Percentiles rank a stretch among this genome's conserved stretches.
Evolutionary conservation across 208 protist species (phyloP).

Genomic region (Balamuthia mandrillaris): DNA sequence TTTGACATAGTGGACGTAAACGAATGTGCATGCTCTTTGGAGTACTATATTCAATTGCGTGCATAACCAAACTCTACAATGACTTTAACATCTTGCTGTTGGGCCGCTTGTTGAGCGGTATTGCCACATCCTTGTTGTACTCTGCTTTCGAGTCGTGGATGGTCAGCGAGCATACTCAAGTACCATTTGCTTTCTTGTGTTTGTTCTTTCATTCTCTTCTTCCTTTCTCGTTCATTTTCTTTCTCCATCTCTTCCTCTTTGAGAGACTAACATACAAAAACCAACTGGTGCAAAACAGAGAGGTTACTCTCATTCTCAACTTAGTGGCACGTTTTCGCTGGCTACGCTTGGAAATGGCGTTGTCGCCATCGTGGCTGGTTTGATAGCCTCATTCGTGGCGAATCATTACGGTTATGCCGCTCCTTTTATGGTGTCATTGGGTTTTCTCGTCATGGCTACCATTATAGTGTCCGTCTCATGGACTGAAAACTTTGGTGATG

Average conservation of each 20-base stretch:
- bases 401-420: constrained; percentile 35
- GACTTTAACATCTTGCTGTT: constrained; percentile 65
- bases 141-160: constrained; percentile 87
- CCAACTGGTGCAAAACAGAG: too few relatives aligned
- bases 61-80: constrained; percentile 56
- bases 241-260: background rate
- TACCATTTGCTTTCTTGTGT: background rate
- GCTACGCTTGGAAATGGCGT: constrained; percentile 70
- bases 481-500: constrained; percentile 80
- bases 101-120: constrained; percentile 75
- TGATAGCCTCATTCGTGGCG: constrained; percentile 61
- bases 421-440: constrained; percentile 61
- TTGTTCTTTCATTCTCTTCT: too few relatives aligned
- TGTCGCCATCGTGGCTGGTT: constrained; percentile 73
- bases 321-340: constrained; percentile 73
- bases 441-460: constrained; percentile 44
- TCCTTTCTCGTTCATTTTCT: background rate
- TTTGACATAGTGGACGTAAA: constrained; percentile 49
- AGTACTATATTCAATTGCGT: constrained; percentile 45
- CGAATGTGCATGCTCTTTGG: constrained; percentile 47
- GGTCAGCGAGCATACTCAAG: constrained; percentile 73
- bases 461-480: constrained; percentile 58
- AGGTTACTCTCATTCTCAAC: constrained; percentile 7
- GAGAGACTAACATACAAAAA: background rate
- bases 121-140: constrained; percentile 82